Base-by-base conservation (phyloP, 345 rosid species). In the Rhizophora apiculata region DNA sequence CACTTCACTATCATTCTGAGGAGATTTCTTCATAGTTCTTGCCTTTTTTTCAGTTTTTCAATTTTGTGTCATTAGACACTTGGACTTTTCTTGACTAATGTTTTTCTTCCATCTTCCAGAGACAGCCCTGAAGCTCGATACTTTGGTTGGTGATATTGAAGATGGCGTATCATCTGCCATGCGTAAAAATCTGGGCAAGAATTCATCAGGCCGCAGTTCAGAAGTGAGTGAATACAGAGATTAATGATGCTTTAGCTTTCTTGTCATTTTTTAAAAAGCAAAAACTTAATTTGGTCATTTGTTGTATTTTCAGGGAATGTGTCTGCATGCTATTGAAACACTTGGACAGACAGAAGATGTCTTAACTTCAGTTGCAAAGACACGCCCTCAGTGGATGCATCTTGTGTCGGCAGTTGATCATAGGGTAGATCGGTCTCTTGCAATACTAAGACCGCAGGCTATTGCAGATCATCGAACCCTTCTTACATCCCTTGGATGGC, bases 401-500 rank as follows among this genome's bases (percentile, higher is more conserved):
- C 87, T 92, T 80, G 88, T 90, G 61, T 85, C 88, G 51, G 97
- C 92, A 67, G 96, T 86, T 83, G 94, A 95, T 83, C 92, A 88
- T 68, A 84, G 99, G 81, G 86, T 95, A 37, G 99, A 95, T 84
- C 84, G 96, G 64, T 89, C 96, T 72, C 85, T 95, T 46, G 96
- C 99, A 39, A 81, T 87, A 68, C 65, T 94, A 74, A 81, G 98
- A 82, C 99, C 98, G 57, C 99, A 92, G 67, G 97, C 92, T 68
- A 81, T 92, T 71, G 93, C 96, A 31, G 96, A 95, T 78, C 87
- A 92, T 65, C 84, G 96, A 43, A 69, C 85, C 22, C 85, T 92
- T 83, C 92, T 95, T 68, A 43, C 89, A 62, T 90, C 96, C 69
- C 87, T 95, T 65, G 86, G 92, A 68, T 92, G 99, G 99, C 99